Conservation (phyloP, 164 flowering plant species). For the Annona cherimola region DNA sequence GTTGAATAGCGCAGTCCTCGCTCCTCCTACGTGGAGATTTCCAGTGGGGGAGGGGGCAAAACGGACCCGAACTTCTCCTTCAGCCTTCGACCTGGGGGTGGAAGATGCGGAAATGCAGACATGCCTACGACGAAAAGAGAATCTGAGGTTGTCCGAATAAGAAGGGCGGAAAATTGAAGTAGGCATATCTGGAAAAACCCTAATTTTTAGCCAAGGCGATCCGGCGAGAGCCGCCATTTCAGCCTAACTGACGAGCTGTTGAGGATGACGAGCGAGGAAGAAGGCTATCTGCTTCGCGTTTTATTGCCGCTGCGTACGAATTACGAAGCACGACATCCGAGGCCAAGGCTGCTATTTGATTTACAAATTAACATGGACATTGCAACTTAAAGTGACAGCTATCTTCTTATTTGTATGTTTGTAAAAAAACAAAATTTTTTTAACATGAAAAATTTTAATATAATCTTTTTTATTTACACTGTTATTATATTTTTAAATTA, state of each 20-base stretch:
- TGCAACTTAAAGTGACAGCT: too few relatives aligned
- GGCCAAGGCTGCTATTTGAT: too few relatives aligned
- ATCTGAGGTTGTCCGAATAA: slow-evolving; percentile 1
- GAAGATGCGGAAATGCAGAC: slow-evolving; percentile 32
- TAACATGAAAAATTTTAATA: too few relatives aligned
- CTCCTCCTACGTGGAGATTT: slow-evolving; percentile 94
- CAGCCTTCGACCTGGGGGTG: slow-evolving; percentile 16
- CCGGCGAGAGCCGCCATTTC: slow-evolving; percentile 35
- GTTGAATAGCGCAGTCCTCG: slow-evolving; percentile 93
- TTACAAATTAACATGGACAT: too few relatives aligned
- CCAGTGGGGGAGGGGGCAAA: slow-evolving; percentile 99
- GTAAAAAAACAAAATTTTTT: too few relatives aligned
- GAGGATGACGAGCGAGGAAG: not conserved
- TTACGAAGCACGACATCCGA: too few relatives aligned
- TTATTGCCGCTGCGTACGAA: not conserved
- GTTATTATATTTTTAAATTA: too few relatives aligned
- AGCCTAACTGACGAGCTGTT: not conserved
- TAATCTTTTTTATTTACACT: too few relatives aligned
- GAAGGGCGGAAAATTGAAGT: slow-evolving; percentile 24
- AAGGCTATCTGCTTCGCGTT: not conserved
- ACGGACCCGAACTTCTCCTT: slow-evolving; percentile 67
- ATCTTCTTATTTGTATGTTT: too few relatives aligned
- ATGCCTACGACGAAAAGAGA: slow-evolving; percentile 12
- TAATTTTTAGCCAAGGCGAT: slow-evolving; percentile 38
- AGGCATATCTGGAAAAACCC: slow-evolving; percentile 34